Conservation (phyloP, 2,329 filamentous ascomycete species). For the Colletotrichum endophyticum region DNA sequence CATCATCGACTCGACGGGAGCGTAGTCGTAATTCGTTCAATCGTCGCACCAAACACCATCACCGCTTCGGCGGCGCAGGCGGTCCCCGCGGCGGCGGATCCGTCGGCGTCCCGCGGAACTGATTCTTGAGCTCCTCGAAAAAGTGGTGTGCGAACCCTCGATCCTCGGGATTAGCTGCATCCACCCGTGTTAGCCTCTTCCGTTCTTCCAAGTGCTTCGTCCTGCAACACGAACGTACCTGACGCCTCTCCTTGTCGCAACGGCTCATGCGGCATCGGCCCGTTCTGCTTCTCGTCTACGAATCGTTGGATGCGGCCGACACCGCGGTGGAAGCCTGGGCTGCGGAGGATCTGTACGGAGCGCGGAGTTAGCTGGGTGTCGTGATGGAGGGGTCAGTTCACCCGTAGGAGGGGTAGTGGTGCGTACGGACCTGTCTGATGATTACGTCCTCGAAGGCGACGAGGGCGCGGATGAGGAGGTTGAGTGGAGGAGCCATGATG, state of each 20-base stretch:
- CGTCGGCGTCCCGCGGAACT: slow-evolving; percentile 49
- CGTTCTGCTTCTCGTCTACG: slow-evolving; percentile 53
- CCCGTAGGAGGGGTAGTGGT: not conserved
- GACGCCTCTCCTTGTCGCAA: slow-evolving; percentile 58
- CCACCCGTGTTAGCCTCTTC: not conserved
- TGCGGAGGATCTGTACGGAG: slow-evolving; percentile 51
- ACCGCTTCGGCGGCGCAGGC: slow-evolving; percentile 23
- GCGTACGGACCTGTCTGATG: slow-evolving; percentile 7
- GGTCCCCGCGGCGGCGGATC: slow-evolving; percentile 31
- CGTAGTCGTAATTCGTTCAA: not conserved
- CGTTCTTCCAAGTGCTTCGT: not conserved
- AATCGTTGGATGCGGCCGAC: slow-evolving; percentile 57
- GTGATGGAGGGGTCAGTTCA: not conserved
- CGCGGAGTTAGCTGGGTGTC: not conserved
- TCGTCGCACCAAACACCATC: not conserved
- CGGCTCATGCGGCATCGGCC: slow-evolving; percentile 55
- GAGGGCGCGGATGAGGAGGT: slow-evolving; percentile 6
- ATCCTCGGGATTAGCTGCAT: slow-evolving; percentile 6
- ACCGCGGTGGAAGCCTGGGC: slow-evolving; percentile 55
- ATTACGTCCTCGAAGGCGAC: slow-evolving; percentile 18
- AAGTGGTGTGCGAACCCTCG: slow-evolving; percentile 42
- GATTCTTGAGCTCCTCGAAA: slow-evolving; percentile 55
- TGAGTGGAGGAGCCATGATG: slow-evolving; percentile 8
- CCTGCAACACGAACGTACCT: slow-evolving; percentile 32
- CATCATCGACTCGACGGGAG: not conserved